Base-by-base conservation (phyloP, 1,139 yeast species). In the Scheffersomyces insectosa region DNA sequence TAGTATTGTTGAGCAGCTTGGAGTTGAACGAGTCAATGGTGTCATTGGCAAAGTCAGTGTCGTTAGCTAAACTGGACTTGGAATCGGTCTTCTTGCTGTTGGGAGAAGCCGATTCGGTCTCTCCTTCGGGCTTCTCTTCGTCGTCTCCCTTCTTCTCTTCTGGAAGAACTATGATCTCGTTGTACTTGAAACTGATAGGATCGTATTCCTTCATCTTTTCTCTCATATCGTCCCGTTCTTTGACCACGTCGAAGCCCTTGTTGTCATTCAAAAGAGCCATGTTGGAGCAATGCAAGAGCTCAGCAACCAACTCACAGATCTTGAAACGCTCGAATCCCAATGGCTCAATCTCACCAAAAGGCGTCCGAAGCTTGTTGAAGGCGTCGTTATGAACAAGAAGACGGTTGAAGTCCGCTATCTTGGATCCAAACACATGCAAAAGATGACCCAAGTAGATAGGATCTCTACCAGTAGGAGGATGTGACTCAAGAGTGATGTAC, bases 271-370 rank as follows among this genome's bases (percentile, higher is more conserved):
- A 75, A 37, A 93, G 71, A 0, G 93, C 95, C 99, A 95, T 95
- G 65, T 93, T 93, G 23, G 97, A 89, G 60, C 99, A 93, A 66
- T 93, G 99, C 45, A 93, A 76, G 41, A 93, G 75, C 63, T 93
- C 99, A 0, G 99, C 99, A 49, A 93, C 82, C 50, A 93, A 75
- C 67, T 95, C 99, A 62, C 97, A 93, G 40, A 93, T 87, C 62
- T 91, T 88, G 67, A 95, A 93, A 53, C 98, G 75, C 68, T 93
- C 98, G 65, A 91, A 91, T 0, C 99, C 99, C 33, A 93, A 71
- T 1, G 99, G 99, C 65, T 88, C 95, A 39, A 74, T 74, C 48
- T 70, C 75, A 5, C 79, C 79, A 54, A 71, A 69, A 2, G 75
- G 73, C 4, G 97, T 88, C 47, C 79, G 75, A 50, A 89, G 63